A percentile compares a stretch with the other conserved stretches of the same genome.
These are phyloP conservation scores for Suillus brevipes DNA, from an alignment of 768 basidiomycete genomes.

Conservation along the genomic window DNA sequence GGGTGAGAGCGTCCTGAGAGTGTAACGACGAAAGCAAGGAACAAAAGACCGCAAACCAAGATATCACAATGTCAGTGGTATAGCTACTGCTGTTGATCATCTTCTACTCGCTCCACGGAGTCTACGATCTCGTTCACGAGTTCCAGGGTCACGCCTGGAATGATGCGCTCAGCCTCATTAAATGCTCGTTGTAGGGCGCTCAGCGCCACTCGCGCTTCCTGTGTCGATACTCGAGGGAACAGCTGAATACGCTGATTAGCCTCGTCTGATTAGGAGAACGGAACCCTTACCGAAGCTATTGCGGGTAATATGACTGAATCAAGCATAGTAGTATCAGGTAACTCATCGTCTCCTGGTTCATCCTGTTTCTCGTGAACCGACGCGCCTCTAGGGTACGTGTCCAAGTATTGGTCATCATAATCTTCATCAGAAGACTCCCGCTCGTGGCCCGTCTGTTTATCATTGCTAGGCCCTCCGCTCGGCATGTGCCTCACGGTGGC, in stretches of 20 bases:
- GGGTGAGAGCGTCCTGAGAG: conserved; percentile 9
- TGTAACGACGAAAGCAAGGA: conserved; percentile 11
- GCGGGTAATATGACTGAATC: conserved; percentile 95
- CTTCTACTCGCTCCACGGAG: conserved; percentile 81
- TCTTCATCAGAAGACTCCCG: conserved; percentile 64
- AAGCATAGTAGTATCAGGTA: conserved; percentile 88
- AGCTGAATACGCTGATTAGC: not conserved
- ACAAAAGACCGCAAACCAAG: conserved; percentile 15
- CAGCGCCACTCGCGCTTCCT: conserved; percentile 85
- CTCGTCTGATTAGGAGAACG: not conserved
- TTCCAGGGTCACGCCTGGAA: conserved; percentile 83
- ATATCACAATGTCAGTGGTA: conserved; percentile 29
- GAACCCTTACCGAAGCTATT: conserved; percentile 79
- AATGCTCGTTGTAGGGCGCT: conserved; percentile 93
- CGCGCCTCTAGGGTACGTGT: conserved; percentile 47
- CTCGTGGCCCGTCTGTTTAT: conserved; percentile 35
- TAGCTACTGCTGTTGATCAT: conserved; percentile 44
- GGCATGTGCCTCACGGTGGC: conserved; percentile 69
- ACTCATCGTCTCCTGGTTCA: conserved; percentile 48
- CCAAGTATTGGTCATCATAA: conserved; percentile 57
- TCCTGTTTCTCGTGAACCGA: conserved; percentile 35
- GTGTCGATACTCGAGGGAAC: conserved; percentile 81
- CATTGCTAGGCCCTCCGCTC: conserved; percentile 22
- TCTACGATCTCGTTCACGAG: conserved; percentile 80
- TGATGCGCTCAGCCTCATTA: conserved; percentile 91